Conservation (phyloP, 768 basidiomycete genomes). For the Russula abietina region DNA sequence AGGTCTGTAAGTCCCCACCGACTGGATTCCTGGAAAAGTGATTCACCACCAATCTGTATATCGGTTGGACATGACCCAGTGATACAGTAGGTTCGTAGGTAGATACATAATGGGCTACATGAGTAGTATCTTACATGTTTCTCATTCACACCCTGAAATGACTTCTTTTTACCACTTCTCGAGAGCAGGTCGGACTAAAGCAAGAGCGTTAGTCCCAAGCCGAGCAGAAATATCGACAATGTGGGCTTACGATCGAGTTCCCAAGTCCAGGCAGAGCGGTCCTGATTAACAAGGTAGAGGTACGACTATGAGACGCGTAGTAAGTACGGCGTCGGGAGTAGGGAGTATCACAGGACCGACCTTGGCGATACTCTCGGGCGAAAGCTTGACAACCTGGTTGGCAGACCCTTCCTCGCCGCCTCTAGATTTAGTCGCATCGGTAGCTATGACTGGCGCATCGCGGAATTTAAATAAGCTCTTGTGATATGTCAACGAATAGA, state of each 20-base stretch:
- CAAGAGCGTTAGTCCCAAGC: neutral
- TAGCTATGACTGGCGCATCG: slow-evolving; percentile 29
- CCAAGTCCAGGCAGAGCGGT: slow-evolving; percentile 71
- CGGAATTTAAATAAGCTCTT: neutral
- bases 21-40: neutral
- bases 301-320: slow-evolving; percentile 43
- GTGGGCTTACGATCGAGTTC: slow-evolving; percentile 62
- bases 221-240: neutral
- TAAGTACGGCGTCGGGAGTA: neutral
- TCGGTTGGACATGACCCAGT: too few species aligned
- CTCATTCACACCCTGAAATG: neutral
- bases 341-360: slow-evolving; percentile 32
- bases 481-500: neutral
- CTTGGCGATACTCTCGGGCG: slow-evolving; percentile 64
- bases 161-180: slow-evolving; percentile 42
- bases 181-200: slow-evolving; percentile 45
- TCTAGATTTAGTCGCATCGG: neutral
- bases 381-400: slow-evolving; percentile 45
- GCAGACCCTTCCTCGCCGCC: slow-evolving; percentile 35
- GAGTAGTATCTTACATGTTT: neutral
- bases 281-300: slow-evolving; percentile 60
- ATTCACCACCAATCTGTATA: neutral
- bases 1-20: neutral
- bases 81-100: too few species aligned
- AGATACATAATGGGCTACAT: neutral